Conservation (phyloP, 2,329 filamentous ascomycete genomes). For the Grosmannia penicillata region DNA sequence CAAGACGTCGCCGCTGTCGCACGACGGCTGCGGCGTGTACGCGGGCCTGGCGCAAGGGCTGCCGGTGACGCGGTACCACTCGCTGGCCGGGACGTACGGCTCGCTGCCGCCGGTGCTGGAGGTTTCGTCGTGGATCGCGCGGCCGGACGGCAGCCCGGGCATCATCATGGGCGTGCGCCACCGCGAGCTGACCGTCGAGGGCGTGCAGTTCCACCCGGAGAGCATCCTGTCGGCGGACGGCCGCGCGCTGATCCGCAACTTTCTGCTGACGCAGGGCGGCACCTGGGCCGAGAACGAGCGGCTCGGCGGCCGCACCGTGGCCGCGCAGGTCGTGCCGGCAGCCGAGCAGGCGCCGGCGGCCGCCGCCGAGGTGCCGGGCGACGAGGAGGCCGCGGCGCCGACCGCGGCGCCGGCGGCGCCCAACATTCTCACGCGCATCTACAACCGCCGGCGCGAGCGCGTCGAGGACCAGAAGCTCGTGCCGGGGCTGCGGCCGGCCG, state of each 20-base stretch:
- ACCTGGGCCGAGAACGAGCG: slow-evolving; percentile 75
- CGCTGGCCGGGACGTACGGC: slow-evolving; percentile 77
- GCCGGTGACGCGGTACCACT: slow-evolving; percentile 90
- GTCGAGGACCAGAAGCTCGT: slow-evolving; percentile 72
- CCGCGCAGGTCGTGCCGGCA: no score
- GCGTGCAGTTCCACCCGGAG: slow-evolving; percentile 95
- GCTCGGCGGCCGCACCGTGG: no score
- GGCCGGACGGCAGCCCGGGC: slow-evolving; percentile 60
- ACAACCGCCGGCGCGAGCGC: slow-evolving; percentile 59
- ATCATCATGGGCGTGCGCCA: slow-evolving; percentile 96
- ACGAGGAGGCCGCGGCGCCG: no score
- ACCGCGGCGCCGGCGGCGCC: slow-evolving; percentile 30
- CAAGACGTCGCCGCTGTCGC: slow-evolving; percentile 81
- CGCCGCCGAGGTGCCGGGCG: no score
- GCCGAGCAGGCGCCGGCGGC: slow-evolving; percentile 7
- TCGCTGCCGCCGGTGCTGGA: slow-evolving; percentile 78
- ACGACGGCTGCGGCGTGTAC: slow-evolving; percentile 89
- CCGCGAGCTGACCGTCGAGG: slow-evolving; percentile 81
- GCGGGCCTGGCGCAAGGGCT: slow-evolving; percentile 63
- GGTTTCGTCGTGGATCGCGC: slow-evolving; percentile 76
- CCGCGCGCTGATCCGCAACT: slow-evolving; percentile 82
- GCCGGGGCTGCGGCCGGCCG: slow-evolving; percentile 67
- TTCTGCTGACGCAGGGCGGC: slow-evolving; percentile 72
- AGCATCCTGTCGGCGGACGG: slow-evolving; percentile 89
- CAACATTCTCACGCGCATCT: slow-evolving; percentile 86